A percentile compares a stretch with the other conserved stretches of the same genome.
Evolutionary conservation across 2,329 filamentous ascomycete genomes (phyloP).

Genomic region (Claviceps monticola): DNA sequence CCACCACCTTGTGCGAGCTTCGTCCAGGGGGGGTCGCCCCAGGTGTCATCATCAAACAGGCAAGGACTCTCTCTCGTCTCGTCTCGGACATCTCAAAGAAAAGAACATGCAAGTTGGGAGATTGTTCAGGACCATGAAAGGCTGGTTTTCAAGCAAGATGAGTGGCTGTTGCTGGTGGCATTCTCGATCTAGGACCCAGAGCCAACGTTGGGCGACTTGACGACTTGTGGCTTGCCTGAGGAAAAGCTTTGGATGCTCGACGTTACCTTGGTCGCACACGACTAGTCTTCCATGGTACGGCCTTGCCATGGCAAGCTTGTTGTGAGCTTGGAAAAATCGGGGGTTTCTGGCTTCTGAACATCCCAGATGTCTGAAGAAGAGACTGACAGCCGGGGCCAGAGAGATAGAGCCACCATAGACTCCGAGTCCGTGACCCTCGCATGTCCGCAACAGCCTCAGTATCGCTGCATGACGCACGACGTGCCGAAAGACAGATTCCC

Average conservation of each 20-base stretch:
- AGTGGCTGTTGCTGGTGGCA: neutral
- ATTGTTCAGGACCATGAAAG: neutral
- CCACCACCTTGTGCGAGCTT: constrained; percentile 4
- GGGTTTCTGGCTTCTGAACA: too few relatives aligned
- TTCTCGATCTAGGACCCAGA: neutral
- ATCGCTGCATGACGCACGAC: too few relatives aligned
- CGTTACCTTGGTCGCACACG: neutral
- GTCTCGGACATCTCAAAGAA: neutral
- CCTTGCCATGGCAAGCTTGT: too few relatives aligned
- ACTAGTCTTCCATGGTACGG: neutral
- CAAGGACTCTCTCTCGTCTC: constrained; percentile 1
- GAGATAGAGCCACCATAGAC: neutral
- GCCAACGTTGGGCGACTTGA: too few relatives aligned
- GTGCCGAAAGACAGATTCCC: too few relatives aligned
- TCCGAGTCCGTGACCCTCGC: too few relatives aligned
- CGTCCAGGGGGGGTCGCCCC: constrained; percentile 5
- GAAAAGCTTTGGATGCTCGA: neutral
- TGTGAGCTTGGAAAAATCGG: too few relatives aligned
- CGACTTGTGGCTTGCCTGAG: neutral
- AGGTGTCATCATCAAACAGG: constrained; percentile 6
- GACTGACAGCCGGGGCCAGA: too few relatives aligned
- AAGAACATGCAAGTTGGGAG: neutral
- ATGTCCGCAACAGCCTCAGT: too few relatives aligned
- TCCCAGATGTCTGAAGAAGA: too few relatives aligned
- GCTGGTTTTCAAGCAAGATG: neutral